Base-by-base conservation (phyloP, 192 early-diverging fungal genomes). In the Rhizophagus prolifer region DNA sequence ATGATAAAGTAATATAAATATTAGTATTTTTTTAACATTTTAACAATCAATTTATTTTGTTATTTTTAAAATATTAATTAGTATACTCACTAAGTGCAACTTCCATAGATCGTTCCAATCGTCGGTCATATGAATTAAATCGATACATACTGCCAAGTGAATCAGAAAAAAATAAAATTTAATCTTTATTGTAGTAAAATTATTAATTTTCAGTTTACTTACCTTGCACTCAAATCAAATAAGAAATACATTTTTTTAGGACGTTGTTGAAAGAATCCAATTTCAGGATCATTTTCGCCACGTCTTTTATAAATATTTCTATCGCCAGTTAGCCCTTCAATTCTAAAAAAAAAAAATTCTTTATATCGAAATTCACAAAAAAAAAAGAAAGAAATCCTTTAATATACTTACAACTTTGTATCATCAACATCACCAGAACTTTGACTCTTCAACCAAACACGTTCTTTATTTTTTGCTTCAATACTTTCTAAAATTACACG, bases 381-480 rank as follows among this genome's bases (percentile, higher is more conserved):
- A 68, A n/a, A 6, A n/a, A 60, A 41, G 31, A 12, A 36, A 21
- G 21, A 44, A 44, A 44, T 44, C 9, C 10, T 44, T 12, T 30
- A 12, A 70, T 68, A 60, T 36, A 74, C 84, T 65, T 86, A 84
- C 81, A 95, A 81, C 72, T 92, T 95, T 0, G 88, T 89, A 75
- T 95, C 94, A 69, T 95, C 94, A 64, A 95, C 70, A 71, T 95
- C 94, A 26, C 94, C 94, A 19, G 91, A 89, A 31, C 86, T 88
- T 77, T 94, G 92, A 78, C 92, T 93, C 70, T 90, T 88, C 23
- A 95, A 82, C 94, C 94, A 95, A 14, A 92, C 88, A 12, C 94
- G 88, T 73, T 95, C 94, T 78, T 93, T 93, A 50, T 94, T 88
- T 79, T 91, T 94, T 59, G 91, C 89, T 72, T 94, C 91, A 44